Base-by-base conservation (phyloP, 2,329 filamentous ascomycete species). In the Fusarium napiforme region DNA sequence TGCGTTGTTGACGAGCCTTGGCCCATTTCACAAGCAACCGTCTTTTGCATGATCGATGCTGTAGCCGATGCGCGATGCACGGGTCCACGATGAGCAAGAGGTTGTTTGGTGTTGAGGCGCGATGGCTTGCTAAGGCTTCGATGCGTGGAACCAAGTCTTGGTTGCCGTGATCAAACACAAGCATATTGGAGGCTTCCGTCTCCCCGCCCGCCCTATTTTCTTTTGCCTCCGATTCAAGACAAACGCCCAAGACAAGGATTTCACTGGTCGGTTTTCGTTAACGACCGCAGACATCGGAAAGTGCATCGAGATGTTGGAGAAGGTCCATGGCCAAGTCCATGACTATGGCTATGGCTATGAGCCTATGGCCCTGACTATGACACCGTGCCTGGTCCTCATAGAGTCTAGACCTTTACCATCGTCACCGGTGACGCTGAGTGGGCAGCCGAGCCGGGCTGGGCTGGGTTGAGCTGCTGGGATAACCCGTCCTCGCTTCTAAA, bases 91-190 rank as follows among this genome's bases (percentile, higher is more conserved):
- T 43, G 42, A 59, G 58, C 50, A 36, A 40, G 36, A 43, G 40
- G 28, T 67, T 45, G 42, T 49, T 73, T 73, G 71, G 67, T 73
- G 71, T 73, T 73, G 56, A 67, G 70, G 55, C 43, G 62, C 62
- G 71, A 73, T 73, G 71, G 50, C 67, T 71, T 36, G 58, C 71
- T 40, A 28, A 32, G 55, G 57, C n/a, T 37, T 74, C 71, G 71
- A 73, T 73, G 57, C 46, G 56, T 66, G 52, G 56, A 42, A 52
- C 69, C 50, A 26, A 60, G 65, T 61, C 62, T 68, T 61, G 60
- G 36, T 47, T 43, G 32, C 45, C 36, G 23, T 56, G 62, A 73
- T 74, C 71, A 71, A 30, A 32, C 23, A 57, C 36, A 40, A 30
- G 26, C 39, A 34, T 14, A 47, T 26, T 45, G n/a, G 63, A 39